These are phyloP conservation scores for Arthrobotrys iridis DNA, from an alignment of 2,329 filamentous ascomycete species.

Conservation along the genomic window DNA sequence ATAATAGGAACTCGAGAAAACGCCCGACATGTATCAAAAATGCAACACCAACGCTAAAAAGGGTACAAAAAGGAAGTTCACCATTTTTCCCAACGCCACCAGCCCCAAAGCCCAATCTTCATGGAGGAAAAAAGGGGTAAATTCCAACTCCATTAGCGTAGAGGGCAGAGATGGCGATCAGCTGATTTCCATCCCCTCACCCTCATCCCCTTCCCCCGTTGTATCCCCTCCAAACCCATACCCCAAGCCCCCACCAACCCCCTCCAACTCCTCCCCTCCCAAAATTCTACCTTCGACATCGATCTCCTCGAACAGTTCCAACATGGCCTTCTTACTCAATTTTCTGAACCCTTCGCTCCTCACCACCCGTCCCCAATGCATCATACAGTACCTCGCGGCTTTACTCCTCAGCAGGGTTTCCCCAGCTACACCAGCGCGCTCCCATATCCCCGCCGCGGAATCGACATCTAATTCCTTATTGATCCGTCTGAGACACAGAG, in stretches of 20 bases:
- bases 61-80: background rate
- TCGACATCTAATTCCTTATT: conserved; percentile 92
- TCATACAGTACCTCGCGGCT: conserved; percentile 86
- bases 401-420: conserved; percentile 94
- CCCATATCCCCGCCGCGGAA: conserved; percentile 95
- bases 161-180: background rate
- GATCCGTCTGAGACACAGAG: conserved; percentile 89
- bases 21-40: conserved; percentile 31
- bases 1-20: conserved; percentile 10
- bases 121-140: background rate
- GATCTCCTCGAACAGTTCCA: conserved; percentile 92
- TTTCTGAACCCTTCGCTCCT: conserved; percentile 86
- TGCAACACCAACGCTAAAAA: conserved; percentile 49
- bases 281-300: conserved; percentile 92
- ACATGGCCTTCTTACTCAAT: conserved; percentile 79
- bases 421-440: conserved; percentile 85
- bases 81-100: background rate
- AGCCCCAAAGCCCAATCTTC: background rate
- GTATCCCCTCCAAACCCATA: conserved; percentile 17
- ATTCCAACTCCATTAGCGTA: background rate
- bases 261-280: conserved; percentile 82
- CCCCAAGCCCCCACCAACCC: conserved; percentile 66
- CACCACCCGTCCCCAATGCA: conserved; percentile 93
- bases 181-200: conserved; percentile 46
- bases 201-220: conserved; percentile 22